Evolutionary conservation across 495 filamentous ascomycete genomes (phyloP).

Genomic region (Xylaria bambusicola): DNA sequence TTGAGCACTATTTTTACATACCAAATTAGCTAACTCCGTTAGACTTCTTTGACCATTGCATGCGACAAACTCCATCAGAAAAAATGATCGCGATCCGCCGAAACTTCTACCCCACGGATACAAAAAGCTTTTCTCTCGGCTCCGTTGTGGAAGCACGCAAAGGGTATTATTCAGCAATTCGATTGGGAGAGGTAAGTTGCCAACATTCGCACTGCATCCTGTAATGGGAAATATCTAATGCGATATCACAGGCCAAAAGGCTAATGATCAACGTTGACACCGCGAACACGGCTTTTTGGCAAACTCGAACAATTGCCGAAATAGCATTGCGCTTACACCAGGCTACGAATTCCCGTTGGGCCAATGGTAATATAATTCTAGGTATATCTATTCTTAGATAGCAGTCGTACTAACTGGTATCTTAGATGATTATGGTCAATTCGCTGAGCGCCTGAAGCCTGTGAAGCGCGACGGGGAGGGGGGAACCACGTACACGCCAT

Average conservation of each 20-base stretch:
- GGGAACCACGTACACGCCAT: constrained; percentile 22
- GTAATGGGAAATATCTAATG: background rate
- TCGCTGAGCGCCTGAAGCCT: background rate
- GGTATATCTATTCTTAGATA: too few species aligned
- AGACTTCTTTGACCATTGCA: constrained; percentile 83
- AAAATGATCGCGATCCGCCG: constrained; percentile 69
- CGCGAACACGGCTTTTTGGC: constrained; percentile 76
- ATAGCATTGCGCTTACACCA: constrained; percentile 25
- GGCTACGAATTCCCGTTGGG: constrained; percentile 11
- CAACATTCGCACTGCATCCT: constrained; percentile 10
- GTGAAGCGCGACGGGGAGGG: background rate
- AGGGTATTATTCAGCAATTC: constrained; percentile 80
- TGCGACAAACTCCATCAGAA: constrained; percentile 73
- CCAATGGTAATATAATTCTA: constrained; percentile 12
- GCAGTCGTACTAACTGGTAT: background rate
- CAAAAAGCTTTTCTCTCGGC: constrained; percentile 1
- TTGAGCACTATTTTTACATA: background rate
- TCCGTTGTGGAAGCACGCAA: constrained; percentile 69
- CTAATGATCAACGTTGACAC: constrained; percentile 83
- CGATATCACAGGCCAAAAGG: constrained; percentile 17
- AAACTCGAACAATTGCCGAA: constrained; percentile 37
- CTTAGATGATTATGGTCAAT: background rate
- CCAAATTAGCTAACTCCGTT: constrained; percentile 28
- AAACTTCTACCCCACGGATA: constrained; percentile 61
- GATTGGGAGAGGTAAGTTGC: constrained; percentile 59